Evolutionary conservation across 179 eudicot species (phyloP), one percentile per base, ranked within the genome.

Genomic region (Spinacia oleracea): DNA sequence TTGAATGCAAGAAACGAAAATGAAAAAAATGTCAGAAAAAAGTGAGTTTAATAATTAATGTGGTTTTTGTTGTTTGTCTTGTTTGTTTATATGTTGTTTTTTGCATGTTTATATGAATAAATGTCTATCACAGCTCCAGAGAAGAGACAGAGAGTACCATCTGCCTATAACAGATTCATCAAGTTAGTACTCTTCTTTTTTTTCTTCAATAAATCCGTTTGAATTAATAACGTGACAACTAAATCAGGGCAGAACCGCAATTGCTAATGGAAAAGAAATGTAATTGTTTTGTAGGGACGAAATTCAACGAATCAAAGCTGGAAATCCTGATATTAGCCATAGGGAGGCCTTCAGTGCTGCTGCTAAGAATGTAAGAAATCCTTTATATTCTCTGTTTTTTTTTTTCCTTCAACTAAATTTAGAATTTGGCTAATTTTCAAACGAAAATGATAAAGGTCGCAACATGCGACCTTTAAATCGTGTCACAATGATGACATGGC

Each of bases 281-380:
- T 0, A 18, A 46, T 21, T 5, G 9, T 53, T 58, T 9, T 80
- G 78, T 83, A 94, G 98, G 94, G 98, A 94, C 63, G 98, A 94
- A 90, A 94, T 94, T 80, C 98, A 94, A 87, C 91, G 97, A 71
- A 94, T 94, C 81, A 94, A 94, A 86, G 98, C 98, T 70, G 97
- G 93, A 80, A 94, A 94, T 84, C 98, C 98, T 40, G 98, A 94
- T 81, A 94, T 94, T 29, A 94, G 97, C 60, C 98, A 94, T 82
- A 94, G 98, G 82, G 97, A 94, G 81, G 98, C 98, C 73, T 94
- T 94, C 86, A 94, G 98, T 89, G 97, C 98, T 3, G 98, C 98
- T 81, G 98, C 98, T 31, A 94, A 94, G 86, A 94, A 94, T 79
- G 98, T 92, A 88, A 80, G 83, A 9, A 73, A 29, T 72, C 42